phyloP scores from a whole-genome alignment of 371 early-diverging fungal genomes.

The Circinella minor region DNA sequence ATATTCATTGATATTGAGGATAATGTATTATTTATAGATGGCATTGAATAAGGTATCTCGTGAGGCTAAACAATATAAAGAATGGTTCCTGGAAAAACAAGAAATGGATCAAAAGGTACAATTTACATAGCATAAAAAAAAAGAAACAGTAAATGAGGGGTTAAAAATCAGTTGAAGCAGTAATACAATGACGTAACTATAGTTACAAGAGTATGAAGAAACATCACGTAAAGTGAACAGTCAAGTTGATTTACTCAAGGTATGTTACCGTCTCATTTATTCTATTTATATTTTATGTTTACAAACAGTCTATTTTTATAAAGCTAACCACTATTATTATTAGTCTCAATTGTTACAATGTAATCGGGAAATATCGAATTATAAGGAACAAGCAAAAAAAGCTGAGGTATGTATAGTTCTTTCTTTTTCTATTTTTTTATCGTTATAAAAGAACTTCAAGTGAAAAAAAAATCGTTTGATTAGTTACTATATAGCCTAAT shows the following conservation, averaged over 20 bases:
- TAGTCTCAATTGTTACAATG: not conserved
- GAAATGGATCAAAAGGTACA: slow-evolving; percentile 8
- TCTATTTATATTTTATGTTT: too few species aligned
- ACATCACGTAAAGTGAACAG: not conserved
- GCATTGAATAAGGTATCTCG: not conserved
- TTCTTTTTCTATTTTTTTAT: not conserved
- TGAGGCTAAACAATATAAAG: not conserved
- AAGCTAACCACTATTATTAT: too few species aligned
- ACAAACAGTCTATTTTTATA: too few species aligned
- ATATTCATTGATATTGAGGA: not conserved
- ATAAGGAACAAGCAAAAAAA: not conserved
- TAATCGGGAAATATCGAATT: slow-evolving; percentile 7
- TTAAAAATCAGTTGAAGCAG: too few species aligned
- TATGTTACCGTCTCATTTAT: not conserved
- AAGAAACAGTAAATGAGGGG: too few species aligned
- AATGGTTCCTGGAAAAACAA: slow-evolving; percentile 5
- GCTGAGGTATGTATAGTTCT: not conserved
- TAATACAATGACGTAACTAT: not conserved
- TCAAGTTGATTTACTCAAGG: not conserved
- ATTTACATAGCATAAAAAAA: not conserved
- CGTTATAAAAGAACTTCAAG: too few species aligned
- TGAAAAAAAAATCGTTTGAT: slow-evolving; percentile 4
- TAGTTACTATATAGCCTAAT: not conserved
- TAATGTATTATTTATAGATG: not conserved
- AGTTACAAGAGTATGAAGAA: slow-evolving; percentile 4